Base-by-base conservation (phyloP, 176 grass and related monocot species). In the Lolium perenne region DNA sequence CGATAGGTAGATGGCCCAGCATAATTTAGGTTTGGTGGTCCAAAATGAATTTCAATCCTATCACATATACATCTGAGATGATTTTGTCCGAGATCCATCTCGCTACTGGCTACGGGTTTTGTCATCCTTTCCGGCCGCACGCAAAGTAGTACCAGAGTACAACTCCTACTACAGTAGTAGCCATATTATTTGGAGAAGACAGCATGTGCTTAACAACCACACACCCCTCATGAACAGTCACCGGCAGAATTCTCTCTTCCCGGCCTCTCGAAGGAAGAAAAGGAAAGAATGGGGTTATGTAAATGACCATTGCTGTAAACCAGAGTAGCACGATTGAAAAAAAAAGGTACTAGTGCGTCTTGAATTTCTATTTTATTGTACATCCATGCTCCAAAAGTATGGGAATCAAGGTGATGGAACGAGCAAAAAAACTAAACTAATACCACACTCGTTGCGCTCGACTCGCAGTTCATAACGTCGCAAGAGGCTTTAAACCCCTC, bases 321-420 rank as follows among this genome's bases (percentile, higher is more conserved):
- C 41, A 43, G 41, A 43, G 41, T 43, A 43, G 41, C 41, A 43
- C 41, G 41, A 43, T 43, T 43, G 41, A 8, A 8, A 43, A 43
- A 43, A 43, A 43, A 43, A 43, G 0, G 41, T 5, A 6, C 4
- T 43, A 43, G 41, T 43, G 41, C 41, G 41, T 43, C 41, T 43
- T 43, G 41, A 0, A 43, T 43, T 43, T 43, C 41, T 43, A 43
- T 43, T 7, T 43, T 43, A 43, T 43, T 70, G 64, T 45, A 35
- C 74, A 47, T 15, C 53, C 77, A 88, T 83, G 51, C 90, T 90
- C 88, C 88, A 75, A 85, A 93, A 88, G 85, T 47, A 80, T 80
- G 49, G 79, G 85, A 80, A 90, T 86, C 82, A 20, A 88, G 87
- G 55, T 63, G 85, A 83, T 88, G 73, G 20, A 83, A 64, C 40